phyloP scores from a whole-genome alignment of 176 grass and related monocot species.

The Tillandsia fasciculata region DNA sequence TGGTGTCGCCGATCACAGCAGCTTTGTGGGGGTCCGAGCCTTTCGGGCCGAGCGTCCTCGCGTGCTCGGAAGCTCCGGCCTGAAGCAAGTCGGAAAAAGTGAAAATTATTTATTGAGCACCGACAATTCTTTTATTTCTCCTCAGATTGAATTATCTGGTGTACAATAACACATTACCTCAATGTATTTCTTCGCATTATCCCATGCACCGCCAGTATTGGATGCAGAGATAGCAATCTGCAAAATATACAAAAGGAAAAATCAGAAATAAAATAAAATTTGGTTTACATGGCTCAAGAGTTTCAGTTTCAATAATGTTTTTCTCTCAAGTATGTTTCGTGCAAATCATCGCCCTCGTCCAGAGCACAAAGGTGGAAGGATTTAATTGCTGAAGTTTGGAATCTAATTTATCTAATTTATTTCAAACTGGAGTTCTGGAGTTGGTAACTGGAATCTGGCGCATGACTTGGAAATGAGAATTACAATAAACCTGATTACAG shows the following conservation, averaged over 20 bases:
- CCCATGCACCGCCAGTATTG: conserved; percentile 91
- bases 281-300: too few species aligned
- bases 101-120: neutral
- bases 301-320: too few species aligned
- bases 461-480: too few species aligned
- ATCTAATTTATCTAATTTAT: too few species aligned
- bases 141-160: neutral
- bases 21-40: conserved; percentile 88
- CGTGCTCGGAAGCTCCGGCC: conserved; percentile 87
- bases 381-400: too few species aligned
- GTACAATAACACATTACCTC: conserved; percentile 39
- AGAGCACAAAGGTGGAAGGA: too few species aligned
- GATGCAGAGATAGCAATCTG: conserved; percentile 98
- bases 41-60: conserved; percentile 57
- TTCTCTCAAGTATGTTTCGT: too few species aligned
- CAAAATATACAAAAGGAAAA: neutral
- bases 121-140: neutral
- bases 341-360: too few species aligned
- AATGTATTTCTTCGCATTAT: conserved; percentile 90
- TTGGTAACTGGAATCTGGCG: too few species aligned
- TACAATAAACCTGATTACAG: too few species aligned
- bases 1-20: conserved; percentile 90
- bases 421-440: too few species aligned
- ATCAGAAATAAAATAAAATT: neutral
- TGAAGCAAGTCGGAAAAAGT: conserved; percentile 21